Evolutionary conservation across 441 rosid species (phyloP).

Genomic region (Gossypium trilobum): DNA sequence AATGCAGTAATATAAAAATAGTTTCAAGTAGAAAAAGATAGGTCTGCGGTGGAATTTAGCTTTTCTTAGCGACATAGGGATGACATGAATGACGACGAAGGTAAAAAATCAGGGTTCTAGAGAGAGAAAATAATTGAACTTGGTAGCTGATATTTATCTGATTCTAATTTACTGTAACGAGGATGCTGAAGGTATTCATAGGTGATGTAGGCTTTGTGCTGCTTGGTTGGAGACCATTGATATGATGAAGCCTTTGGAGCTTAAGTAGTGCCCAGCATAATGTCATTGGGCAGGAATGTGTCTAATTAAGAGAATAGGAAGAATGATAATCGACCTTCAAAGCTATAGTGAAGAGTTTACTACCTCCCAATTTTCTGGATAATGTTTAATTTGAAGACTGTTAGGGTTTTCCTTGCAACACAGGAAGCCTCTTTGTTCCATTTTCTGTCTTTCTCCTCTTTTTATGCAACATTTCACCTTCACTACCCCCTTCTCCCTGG

Average conservation of each 20-base stretch:
- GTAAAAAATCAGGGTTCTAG: not conserved
- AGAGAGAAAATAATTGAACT: not conserved
- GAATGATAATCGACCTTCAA: conserved; percentile 1
- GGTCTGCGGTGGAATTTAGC: not conserved
- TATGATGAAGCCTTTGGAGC: not conserved
- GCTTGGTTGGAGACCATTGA: not conserved
- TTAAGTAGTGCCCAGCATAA: not conserved
- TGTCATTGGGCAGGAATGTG: not conserved
- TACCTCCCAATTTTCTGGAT: not conserved
- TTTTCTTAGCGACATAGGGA: not conserved
- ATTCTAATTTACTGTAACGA: not conserved
- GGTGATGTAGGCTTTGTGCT: not conserved
- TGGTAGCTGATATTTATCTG: not conserved
- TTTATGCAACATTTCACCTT: not conserved
- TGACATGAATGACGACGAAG: not conserved
- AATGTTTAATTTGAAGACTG: not conserved
- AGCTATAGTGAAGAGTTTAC: not conserved
- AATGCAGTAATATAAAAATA: not conserved
- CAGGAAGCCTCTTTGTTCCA: not conserved
- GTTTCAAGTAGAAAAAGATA: not conserved
- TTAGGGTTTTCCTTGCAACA: not conserved
- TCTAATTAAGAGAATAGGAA: not conserved
- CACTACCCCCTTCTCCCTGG: not conserved
- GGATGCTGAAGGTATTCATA: not conserved
- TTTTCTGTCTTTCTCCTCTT: not conserved